Base-by-base conservation (phyloP, 1,284 basidiomycete genomes). In the Rhizopogon hawkerae region DNA sequence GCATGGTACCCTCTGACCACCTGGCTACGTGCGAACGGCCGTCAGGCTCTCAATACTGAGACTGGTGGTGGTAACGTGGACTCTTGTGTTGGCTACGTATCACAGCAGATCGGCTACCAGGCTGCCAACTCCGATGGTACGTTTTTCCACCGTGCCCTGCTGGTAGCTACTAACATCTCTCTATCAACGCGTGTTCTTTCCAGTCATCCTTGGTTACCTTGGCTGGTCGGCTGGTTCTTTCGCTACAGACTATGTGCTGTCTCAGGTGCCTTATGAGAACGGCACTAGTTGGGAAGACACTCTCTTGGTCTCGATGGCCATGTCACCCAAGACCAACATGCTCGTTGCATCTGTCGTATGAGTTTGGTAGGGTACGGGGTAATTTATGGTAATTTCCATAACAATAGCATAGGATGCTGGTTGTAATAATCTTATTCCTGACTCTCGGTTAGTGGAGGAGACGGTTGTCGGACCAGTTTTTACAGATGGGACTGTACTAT, bases 11-110 rank as follows among this genome's bases (percentile, higher is more conserved):
- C 73, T 18, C 71, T 83, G 33, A 69, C 71, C 3, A 56, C 66
- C 35, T 82, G 74, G 72, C 69, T 82, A 9, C 65, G 73, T 29
- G 60, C 60, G 47, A 73, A 79, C 50, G 70, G 69, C n/a, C 72
- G 81, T 36, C 76, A 79, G 56, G 81, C 79, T 5, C 71, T 84
- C 60, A 72, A 80, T 57, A 78, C 78, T 11, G 81, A 83, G 61
- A 81, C 79, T 0, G 81, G 81, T 38, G 81, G 78, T 26, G 79
- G 76, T 37, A 70, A 79, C 51, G 72, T 71, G 35, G 67, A 67
- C 14, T 73, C 72, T 10, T 79, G 78, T 59, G 63, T 70, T 14
- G 59, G 62, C 37, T 74, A 66, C 55, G 64, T 77, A 55, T 74
- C 69, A 50, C 61, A 77, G 55, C 73, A 79, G 56, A 65, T 80